Base-by-base conservation (phyloP, 352 stramenopile genomes). In the Globisporangium recalcitrans region DNA sequence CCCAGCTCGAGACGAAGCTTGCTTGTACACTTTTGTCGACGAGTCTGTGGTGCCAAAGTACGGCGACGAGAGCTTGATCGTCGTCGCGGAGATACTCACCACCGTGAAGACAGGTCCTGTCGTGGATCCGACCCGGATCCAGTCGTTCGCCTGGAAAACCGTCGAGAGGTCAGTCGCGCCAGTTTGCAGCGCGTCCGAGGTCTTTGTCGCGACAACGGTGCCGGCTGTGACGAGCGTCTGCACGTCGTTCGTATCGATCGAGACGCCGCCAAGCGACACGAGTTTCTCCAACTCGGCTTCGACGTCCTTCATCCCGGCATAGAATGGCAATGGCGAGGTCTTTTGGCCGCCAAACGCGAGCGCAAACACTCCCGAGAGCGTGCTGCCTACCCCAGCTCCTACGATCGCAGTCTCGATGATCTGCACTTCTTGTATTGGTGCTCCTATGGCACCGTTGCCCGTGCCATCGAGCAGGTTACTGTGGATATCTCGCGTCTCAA, bases 401-500 rank as follows among this genome's bases (percentile, higher is more conserved):
- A 69, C 47, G 58, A 90, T 85, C 46, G 67, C 74, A 1, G 81
- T 95, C 69, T 98, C 87, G 19, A 98, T 72, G 26, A 98, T 92
- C 67, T 98, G 95, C 8, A 97, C 59, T 68, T 99, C 96, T 24
- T 78, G 60, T 4, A 85, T 54, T 1, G 94, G 92, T 0, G 69
- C 71, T 0, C 77, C 78, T 5, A 70, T 67, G 3, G 71, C 57
- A 16, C 78, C 80, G 36, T 81, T 80, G n/a, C 84, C 80, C 4
- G 78, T 91, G 0, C 88, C 93, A 54, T 96, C 74, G 5, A 98
- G 77, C 34, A 92, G 64, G 70, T 99, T 99, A 27, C 77, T 85
- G 62, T 97, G 91, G 0, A 80, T 60, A 63, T 99, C 96, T 5
- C 91, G 78, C 19, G 90, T 85, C 69, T 98, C 91, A 63, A 99